Evolutionary conservation across 805 yeast genomes (phyloP), one percentile per base, ranked within the genome.

Genomic region (Metschnikowia drakensbergensis): DNA sequence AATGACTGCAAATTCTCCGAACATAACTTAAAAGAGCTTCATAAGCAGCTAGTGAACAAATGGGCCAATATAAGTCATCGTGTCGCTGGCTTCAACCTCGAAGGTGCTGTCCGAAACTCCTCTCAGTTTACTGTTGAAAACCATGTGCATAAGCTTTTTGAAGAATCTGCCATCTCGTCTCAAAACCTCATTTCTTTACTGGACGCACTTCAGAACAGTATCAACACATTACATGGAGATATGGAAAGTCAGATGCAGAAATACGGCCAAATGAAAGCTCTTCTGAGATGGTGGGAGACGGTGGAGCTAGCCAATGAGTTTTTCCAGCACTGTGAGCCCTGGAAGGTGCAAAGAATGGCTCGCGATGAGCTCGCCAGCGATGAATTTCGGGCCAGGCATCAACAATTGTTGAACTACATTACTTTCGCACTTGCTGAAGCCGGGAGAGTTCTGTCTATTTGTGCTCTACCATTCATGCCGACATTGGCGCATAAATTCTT

Each of bases 1-100:
- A 75, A 79, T 28, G 99, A 94, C 66, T 81, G 91, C 55, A 90
- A 90, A 57, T 94, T 84, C 62, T 78, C 83, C 30, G 87, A 84
- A 44, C 75, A 68, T 11, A 74, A 74, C 36, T 68, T 87, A 47
- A 68, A 68, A 37, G 62, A 63, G 29, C 67, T 82, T 5, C 75
- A 95, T 53, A 82, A 81, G 31, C 80, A 82, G 56, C 71, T 92
- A 36, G 82, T 88, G 48, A 88, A 89, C 51, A 91, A 91, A 63
- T 84, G 84, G 68, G 90, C 94, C 40, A 94, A 92, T 60, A 71
- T 91, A 42, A 73, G 86, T 22, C 79, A 84, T 52, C 74, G 99
- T 51, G 78, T 83, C 32, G 82, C 95, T 47, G 88, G 91, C 1
- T 92, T 92, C 58, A 66, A 76, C 59, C 71, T 88, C 13, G 60